Evolutionary conservation across 2,329 filamentous ascomycete genomes (phyloP), one percentile per base, ranked within the genome.

Genomic region (Colletotrichum navitas): DNA sequence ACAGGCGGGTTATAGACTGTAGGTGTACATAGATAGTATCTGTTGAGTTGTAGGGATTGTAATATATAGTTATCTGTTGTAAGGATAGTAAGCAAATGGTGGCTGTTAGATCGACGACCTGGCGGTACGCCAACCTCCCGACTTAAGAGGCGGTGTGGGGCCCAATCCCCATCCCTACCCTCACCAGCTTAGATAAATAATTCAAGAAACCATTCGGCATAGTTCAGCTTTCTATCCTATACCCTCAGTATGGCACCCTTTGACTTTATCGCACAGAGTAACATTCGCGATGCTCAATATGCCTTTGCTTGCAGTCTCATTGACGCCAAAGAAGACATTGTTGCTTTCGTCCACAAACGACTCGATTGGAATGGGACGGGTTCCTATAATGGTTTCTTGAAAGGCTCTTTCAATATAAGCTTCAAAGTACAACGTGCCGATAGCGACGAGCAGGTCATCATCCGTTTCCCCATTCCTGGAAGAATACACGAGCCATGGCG

Each of bases 321-420:
- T 10, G 24, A 43, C 2, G 43, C 47, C 3, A 6, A 32, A 5
- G 56, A 10, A 10, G 34, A 39, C 11, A 36, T 67, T 54, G 64
- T 67, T 32, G 64, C 55, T 14, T 76, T 77, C 70, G 74, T 77
- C 63, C 74, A 74, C 51, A 64, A 51, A 49, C 73, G 73, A 59
- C 58, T 73, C n/a, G 59, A 59, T 18, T 63, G 71, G 47, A 74
- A 73, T n/a, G 58, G 47, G 43, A 60, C 56, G 26, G 74, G 74
- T 5, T 67, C 76, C 45, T 76, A 75, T 34, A 62, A 73, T 39
- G 75, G 74, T 26, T 77, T 76, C 58, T 73, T 78, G 24, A 77
- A 77, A 54, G 76, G 76, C 1, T 78, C 78, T 14, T 79, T 78
- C 74, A 80, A 79, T 72, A 67, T 78, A 24, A 74, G 74, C 73